Conservation (phyloP, 1,284 basidiomycete species). For the Rhodotorula sp. region DNA sequence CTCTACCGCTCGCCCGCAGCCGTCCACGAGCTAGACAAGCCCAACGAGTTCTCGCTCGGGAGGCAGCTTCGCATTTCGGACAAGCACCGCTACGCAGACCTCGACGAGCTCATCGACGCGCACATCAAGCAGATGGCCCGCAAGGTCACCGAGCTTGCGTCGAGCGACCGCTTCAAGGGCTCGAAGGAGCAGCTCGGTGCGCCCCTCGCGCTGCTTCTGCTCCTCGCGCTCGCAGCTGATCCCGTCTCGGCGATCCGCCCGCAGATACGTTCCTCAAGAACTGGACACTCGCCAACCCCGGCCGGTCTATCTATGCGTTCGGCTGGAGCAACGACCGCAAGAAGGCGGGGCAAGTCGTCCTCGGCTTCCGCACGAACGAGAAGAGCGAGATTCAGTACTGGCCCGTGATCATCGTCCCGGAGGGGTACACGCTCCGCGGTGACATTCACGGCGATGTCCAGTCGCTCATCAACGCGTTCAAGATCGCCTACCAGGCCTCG, state of each 20-base stretch:
- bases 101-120: slow-evolving; percentile 97
- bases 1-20: slow-evolving; percentile 58
- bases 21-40: slow-evolving; percentile 76
- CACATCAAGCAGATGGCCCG: slow-evolving; percentile 93
- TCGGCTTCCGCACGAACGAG: slow-evolving; percentile 91
- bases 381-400: slow-evolving; percentile 69
- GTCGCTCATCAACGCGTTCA: slow-evolving; percentile 35
- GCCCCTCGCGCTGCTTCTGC: too few relatives aligned
- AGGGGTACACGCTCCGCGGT: slow-evolving; percentile 62
- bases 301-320: slow-evolving; percentile 94
- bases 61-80: slow-evolving; percentile 47
- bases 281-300: slow-evolving; percentile 88
- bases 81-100: slow-evolving; percentile 84
- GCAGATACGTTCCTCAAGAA: slow-evolving; percentile 85
- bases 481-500: slow-evolving; percentile 22
- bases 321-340: slow-evolving; percentile 73
- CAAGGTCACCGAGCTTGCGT: slow-evolving; percentile 92
- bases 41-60: slow-evolving; percentile 60
- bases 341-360: slow-evolving; percentile 86
- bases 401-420: slow-evolving; percentile 86
- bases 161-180: slow-evolving; percentile 93
- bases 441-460: slow-evolving; percentile 28
- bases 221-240: slow-evolving; percentile 22
- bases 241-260: not conserved
- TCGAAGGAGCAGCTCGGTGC: slow-evolving; percentile 82